Evolutionary conservation across 192 early-diverging fungal species (phyloP).

Genomic region (Entomortierella beljakovae): DNA sequence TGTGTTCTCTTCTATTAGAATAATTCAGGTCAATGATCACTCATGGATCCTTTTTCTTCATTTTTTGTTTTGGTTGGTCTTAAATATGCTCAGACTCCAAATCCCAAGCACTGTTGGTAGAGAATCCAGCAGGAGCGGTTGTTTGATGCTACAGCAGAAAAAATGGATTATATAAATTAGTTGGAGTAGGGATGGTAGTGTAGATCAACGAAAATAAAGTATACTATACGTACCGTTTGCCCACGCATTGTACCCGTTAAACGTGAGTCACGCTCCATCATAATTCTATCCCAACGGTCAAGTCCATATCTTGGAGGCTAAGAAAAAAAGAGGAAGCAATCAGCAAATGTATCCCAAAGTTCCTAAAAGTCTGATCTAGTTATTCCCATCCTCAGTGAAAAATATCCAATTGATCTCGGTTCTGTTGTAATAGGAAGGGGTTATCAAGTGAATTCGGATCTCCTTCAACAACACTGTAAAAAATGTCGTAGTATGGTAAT

Average conservation of each 20-base stretch:
- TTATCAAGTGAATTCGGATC: too few species aligned
- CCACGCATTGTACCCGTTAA: conserved; percentile 77
- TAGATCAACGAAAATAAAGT: neutral
- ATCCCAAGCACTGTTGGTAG: conserved; percentile 77
- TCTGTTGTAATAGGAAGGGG: too few species aligned
- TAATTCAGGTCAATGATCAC: neutral
- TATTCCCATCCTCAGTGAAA: neutral
- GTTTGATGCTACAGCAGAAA: conserved; percentile 42
- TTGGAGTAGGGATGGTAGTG: neutral
- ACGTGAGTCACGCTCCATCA: conserved; percentile 83
- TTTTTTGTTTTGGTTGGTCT: neutral
- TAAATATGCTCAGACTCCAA: conserved; percentile 64
- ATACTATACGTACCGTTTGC: conserved; percentile 62
- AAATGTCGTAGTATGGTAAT: too few species aligned
- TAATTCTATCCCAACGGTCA: conserved; percentile 81
- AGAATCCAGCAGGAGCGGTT: conserved; percentile 71
- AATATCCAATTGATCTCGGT: too few species aligned
- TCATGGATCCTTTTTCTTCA: neutral
- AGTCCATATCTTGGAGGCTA: conserved; percentile 73
- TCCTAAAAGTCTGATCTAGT: neutral
- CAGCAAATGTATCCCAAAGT: neutral
- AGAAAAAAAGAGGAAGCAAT: neutral
- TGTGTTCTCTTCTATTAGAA: neutral
- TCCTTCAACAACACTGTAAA: too few species aligned
- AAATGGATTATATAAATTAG: neutral